Evolutionary conservation across 1,139 yeast species (phyloP), one percentile per base, ranked within the genome.

Genomic region (Taphrina confusa): DNA sequence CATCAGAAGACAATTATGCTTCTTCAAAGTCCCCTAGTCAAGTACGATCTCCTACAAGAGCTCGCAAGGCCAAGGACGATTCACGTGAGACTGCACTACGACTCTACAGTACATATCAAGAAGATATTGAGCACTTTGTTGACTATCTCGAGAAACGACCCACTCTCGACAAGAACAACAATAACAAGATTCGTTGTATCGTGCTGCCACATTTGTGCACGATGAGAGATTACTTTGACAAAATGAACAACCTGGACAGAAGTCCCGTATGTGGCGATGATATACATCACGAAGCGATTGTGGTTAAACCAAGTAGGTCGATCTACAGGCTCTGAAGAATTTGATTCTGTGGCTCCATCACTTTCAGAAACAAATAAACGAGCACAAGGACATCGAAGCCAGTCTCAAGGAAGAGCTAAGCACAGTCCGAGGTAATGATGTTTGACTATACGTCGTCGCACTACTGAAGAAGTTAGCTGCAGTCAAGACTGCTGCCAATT

Each of bases 401-500:
- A 14, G 25, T 18, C 28, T 28, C 14, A 27, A 18, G 37, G n/a
- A 12, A 9, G 31, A 27, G 6, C 14, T 45, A 3, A 45, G 33
- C 23, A 16, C 22, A 3, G 28, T 45, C 6, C 34, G 50, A 30
- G 36, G 50, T 16, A 30, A 27, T 14, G 20, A 34, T 20, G 2
- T 34, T 4, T 28, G 33, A 28, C 33, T 8, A 11, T 8, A 28
- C 33, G 11, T n/a, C n/a, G n/a, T n/a, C n/a, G 33, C 9, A 8
- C 8, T 28, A 11, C 33, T 28, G 9, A 20, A n/a, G n/a, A 4
- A 4, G 45, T 8, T 20, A 45, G 50, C 25, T 18, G 36, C 34
- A 8, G 30, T 45, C 50, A 45, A 30, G 25, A 45, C 50, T 11
- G 50, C 50, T 4, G 50, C 50, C 25, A 45, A 45, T 45, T 23